Evolutionary conservation across 768 basidiomycete species (phyloP).

Genomic region (Clathrus columnatus): DNA sequence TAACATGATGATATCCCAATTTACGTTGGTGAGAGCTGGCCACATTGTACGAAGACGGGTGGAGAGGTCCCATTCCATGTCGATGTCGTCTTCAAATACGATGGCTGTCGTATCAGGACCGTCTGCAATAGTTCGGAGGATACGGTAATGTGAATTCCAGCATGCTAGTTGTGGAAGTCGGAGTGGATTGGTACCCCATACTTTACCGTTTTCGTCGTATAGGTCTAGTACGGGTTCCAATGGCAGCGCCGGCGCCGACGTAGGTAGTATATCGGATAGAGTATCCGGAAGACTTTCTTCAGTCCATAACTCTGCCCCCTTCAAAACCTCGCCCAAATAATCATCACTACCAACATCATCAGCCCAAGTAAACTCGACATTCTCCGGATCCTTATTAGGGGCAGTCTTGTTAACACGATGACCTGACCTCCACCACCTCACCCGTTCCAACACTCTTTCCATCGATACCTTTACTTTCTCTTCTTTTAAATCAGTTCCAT

Average conservation of each 20-base stretch:
- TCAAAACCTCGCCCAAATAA: neutral
- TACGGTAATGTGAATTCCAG: constrained; percentile 8
- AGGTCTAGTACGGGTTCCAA: neutral
- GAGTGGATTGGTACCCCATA: neutral
- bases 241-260: neutral
- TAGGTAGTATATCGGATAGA: neutral
- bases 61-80: constrained; percentile 10
- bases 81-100: constrained; percentile 8
- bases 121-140: constrained; percentile 4
- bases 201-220: neutral
- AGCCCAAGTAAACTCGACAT: constrained; percentile 4
- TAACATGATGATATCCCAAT: constrained; percentile 8
- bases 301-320: constrained; percentile 5
- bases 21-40: neutral
- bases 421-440: constrained; percentile 1
- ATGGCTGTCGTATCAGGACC: constrained; percentile 3
- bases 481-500: constrained; percentile 1
- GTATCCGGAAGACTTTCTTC: neutral
- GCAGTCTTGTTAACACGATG: neutral
- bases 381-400: neutral
- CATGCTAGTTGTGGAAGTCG: constrained; percentile 3
- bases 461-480: neutral
- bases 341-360: neutral
- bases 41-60: neutral
- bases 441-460: neutral